Evolutionary conservation across 371 early-diverging fungal species (phyloP), one percentile per base, ranked within the genome.

Genomic region (Mucor mucedo): DNA sequence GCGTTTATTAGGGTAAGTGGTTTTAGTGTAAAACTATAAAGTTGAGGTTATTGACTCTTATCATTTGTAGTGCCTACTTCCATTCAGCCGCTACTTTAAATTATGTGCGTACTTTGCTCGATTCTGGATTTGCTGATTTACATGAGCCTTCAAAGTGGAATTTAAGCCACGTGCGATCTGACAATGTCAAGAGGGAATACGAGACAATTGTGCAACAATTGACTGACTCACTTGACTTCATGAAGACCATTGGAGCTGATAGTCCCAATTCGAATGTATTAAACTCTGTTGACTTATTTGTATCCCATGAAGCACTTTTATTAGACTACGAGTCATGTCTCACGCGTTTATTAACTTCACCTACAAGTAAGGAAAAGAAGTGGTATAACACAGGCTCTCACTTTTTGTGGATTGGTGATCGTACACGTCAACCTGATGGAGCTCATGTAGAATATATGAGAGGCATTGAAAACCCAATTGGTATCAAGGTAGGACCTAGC

Each of bases 361-460:
- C 65, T 69, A 73, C 65, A 59, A 79, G 75, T 55, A 75, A 72
- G 8, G 68, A 66, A 29, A 76, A 72, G 60, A 77, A 81, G 60
- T 88, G 68, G 73, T 87, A 75, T 70, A 88, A 82, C 60, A 67
- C 92, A 9, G 93, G 94, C 11, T 84, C 96, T 4, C 97, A 97
- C 76, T 97, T 95, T 75, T 81, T 98, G 75, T 98, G 98, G 98
- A 94, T 97, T 60, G 98, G 98, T 28, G 98, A 98, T 78, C 89
- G 98, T 54, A 98, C 98, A 7, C 87, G 98, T 27, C 97, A 97
- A 71, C 85, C 96, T 8, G 89, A 94, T 73, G 95, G 95, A 40
- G 98, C 94, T 0, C 98, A 98, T 64, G 87, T 98, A 16, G 97
- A 98, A 69, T 98, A 95, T 79, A 95, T 97, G 76, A 84, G 94